phyloP scores from a whole-genome alignment of 257 asterid genomes.

The Penstemon eatonii region DNA sequence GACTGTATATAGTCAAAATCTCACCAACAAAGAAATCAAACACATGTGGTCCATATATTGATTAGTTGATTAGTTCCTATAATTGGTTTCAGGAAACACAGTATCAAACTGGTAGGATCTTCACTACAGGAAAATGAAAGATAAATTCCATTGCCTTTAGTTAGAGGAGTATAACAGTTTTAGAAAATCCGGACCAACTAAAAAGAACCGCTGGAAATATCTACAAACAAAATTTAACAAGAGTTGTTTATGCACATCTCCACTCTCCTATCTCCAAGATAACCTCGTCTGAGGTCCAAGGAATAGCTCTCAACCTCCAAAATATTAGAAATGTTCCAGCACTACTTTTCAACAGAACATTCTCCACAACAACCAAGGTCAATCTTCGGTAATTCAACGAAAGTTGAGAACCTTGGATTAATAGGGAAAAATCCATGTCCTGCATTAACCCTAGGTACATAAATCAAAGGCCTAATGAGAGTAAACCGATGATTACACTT shows the following conservation, averaged over 20 bases:
- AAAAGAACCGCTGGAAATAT: not conserved
- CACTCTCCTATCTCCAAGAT: not conserved
- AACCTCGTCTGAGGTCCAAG: not conserved
- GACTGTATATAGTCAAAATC: not conserved
- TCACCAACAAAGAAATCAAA: not conserved
- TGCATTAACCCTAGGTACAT: not conserved
- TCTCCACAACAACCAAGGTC: not conserved
- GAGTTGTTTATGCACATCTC: not conserved
- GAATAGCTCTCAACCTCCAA: slow-evolving; percentile 14
- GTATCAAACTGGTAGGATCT: not conserved
- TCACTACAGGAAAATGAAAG: not conserved
- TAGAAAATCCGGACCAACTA: not conserved
- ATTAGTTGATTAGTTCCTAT: not conserved
- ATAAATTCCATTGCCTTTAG: not conserved
- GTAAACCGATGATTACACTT: not conserved
- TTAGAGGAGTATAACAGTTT: not conserved
- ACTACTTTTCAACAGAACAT: not conserved
- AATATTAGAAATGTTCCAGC: not conserved
- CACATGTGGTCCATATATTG: not conserved
- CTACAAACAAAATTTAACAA: not conserved
- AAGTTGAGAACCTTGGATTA: slow-evolving; percentile 12
- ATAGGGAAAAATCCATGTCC: not conserved
- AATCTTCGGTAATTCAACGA: not conserved
- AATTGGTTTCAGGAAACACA: not conserved
- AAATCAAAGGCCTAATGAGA: not conserved